Percentiles rank a stretch among this genome's conserved stretches.
These are phyloP conservation scores for Eucalyptus pauciflora DNA, from an alignment of 345 rosid species.

Conservation along the genomic window DNA sequence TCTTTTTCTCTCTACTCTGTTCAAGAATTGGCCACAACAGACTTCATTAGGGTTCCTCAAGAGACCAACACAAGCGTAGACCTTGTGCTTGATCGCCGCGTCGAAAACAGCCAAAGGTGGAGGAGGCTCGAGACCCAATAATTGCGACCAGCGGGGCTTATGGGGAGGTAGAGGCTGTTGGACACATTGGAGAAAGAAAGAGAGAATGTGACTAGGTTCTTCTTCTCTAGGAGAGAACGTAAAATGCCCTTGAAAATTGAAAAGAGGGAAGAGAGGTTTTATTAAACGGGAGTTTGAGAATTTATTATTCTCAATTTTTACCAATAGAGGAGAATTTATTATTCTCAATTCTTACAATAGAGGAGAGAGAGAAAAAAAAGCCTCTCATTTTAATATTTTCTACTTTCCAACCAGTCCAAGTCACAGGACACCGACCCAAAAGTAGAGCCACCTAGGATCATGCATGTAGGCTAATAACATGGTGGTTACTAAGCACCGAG, in stretches of 20 bases:
- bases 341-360: not conserved
- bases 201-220: too few relatives aligned
- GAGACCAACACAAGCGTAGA: not conserved
- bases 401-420: too few relatives aligned
- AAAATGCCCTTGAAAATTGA: too few relatives aligned
- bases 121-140: not conserved
- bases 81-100: not conserved
- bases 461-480: not conserved
- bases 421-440: too few relatives aligned
- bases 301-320: not conserved
- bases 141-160: not conserved
- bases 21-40: not conserved
- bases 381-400: not conserved
- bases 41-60: not conserved
- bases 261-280: too few relatives aligned
- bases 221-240: not conserved
- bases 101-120: not conserved
- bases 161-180: not conserved
- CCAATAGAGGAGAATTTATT: too few relatives aligned
- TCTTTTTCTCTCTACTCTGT: not conserved
- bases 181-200: too few relatives aligned
- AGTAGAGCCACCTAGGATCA: not conserved
- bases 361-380: too few relatives aligned
- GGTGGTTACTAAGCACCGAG: too few relatives aligned
- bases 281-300: not conserved